Conservation (phyloP, 73 alveolate genomes). For the Breviolum minutum region DNA sequence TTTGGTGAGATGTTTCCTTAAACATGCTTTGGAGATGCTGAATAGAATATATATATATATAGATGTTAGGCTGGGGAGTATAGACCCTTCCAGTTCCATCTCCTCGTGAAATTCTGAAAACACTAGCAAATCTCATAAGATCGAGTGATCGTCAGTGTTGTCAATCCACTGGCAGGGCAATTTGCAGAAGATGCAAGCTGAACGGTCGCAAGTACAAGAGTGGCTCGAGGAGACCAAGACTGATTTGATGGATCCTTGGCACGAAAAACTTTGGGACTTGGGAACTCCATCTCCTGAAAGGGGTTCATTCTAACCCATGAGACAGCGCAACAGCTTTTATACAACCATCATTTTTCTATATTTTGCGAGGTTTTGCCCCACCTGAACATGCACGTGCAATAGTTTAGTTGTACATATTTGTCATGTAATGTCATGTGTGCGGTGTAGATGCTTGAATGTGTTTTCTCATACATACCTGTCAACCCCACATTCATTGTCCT, state of each 20-base stretch:
- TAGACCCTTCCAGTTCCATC: too few species aligned
- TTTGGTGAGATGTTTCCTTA: neutral
- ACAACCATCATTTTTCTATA: neutral
- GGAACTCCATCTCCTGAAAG: neutral
- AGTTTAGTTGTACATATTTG: too few species aligned
- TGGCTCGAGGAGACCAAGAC: conserved; percentile 94
- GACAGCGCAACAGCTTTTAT: neutral
- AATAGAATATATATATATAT: neutral
- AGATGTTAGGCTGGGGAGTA: neutral
- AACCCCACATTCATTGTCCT: neutral
- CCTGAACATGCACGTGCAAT: too few species aligned
- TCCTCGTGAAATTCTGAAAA: neutral
- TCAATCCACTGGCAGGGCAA: conserved; percentile 38
- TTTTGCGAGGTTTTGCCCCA: too few species aligned
- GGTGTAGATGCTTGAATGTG: too few species aligned
- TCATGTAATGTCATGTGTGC: neutral
- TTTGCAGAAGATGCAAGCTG: conserved; percentile 88
- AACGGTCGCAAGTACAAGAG: conserved; percentile 77
- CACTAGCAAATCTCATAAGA: neutral
- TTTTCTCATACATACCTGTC: too few species aligned
- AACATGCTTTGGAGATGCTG: neutral
- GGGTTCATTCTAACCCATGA: too few species aligned
- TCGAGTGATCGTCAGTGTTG: neutral
- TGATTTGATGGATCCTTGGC: conserved; percentile 33
- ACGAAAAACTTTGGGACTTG: neutral